A percentile compares a stretch with the other conserved stretches of the same genome.
Conservation (phyloP, 352 stramenopile genomes). For the Peronospora belbahrii region DNA sequence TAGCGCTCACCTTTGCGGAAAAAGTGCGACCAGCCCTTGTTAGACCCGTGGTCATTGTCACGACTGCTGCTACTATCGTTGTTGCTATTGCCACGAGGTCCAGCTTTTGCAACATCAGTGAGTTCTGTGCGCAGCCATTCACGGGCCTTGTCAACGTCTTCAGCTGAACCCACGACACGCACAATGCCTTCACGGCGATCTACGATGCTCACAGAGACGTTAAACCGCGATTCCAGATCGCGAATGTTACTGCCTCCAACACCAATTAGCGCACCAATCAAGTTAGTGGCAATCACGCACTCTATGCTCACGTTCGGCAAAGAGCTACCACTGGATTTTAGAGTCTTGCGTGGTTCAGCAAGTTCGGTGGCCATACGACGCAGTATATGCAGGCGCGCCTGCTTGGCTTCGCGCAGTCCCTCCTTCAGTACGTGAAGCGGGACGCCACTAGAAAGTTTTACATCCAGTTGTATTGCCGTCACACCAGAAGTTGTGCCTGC, state of each 20-base stretch:
- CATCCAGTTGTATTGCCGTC: slow-evolving; percentile 94
- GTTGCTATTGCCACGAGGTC: slow-evolving; percentile 9
- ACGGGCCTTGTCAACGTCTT: slow-evolving; percentile 71
- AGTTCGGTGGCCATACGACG: slow-evolving; percentile 77
- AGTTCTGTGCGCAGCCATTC: slow-evolving; percentile 53
- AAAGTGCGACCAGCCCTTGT: slow-evolving; percentile 28
- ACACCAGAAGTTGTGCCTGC: slow-evolving; percentile 86
- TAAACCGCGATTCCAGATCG: slow-evolving; percentile 55
- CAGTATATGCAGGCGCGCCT: slow-evolving; percentile 74
- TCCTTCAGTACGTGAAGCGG: slow-evolving; percentile 79
- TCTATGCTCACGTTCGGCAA: slow-evolving; percentile 43
- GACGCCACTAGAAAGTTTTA: slow-evolving; percentile 89
- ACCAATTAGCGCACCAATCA: slow-evolving; percentile 67
- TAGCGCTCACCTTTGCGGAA: slow-evolving; percentile 88
- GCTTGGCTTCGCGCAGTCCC: slow-evolving; percentile 78
- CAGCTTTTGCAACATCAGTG: slow-evolving; percentile 2
- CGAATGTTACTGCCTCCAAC: slow-evolving; percentile 68
- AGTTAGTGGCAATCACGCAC: slow-evolving; percentile 44
- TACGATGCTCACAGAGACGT: slow-evolving; percentile 53
- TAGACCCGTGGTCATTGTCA: slow-evolving; percentile 10
- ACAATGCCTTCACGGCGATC: slow-evolving; percentile 82
- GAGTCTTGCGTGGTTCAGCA: slow-evolving; percentile 38
- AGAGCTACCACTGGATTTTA: slow-evolving; percentile 41
- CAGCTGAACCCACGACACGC: slow-evolving; percentile 79
- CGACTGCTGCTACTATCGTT: slow-evolving; percentile 6